Evolutionary conservation across 768 basidiomycete species (phyloP).

Genomic region (Trichaptum fuscoviolaceum): DNA sequence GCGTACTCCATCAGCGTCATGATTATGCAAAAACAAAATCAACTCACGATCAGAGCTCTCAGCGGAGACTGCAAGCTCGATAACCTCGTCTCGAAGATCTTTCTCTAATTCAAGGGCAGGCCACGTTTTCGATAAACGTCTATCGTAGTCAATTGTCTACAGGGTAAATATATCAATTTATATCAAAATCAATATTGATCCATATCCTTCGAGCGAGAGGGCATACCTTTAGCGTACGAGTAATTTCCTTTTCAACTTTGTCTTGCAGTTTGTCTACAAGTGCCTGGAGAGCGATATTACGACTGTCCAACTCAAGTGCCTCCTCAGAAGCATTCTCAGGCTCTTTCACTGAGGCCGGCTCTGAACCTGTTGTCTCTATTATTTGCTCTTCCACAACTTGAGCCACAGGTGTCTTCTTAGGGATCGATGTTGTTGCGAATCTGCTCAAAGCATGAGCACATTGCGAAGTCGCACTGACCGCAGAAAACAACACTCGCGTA

Average conservation of each 20-base stretch:
- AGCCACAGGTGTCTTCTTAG: conserved; percentile 56
- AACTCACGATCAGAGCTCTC: conserved; percentile 27
- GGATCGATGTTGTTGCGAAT: conserved; percentile 78
- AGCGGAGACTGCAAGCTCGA: conserved; percentile 42
- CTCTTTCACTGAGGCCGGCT: conserved; percentile 21
- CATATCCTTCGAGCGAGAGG: background rate
- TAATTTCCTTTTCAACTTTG: conserved; percentile 82
- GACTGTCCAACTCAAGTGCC: conserved; percentile 16
- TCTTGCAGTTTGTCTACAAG: conserved; percentile 83
- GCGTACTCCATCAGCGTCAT: background rate
- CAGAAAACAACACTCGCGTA: conserved; percentile 11
- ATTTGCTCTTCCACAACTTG: conserved; percentile 16
- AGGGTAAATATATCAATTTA: conserved; percentile 6
- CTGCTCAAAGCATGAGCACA: conserved; percentile 4
- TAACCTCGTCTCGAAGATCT: conserved; percentile 49
- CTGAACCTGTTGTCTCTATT: background rate
- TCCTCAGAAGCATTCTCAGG: conserved; percentile 46
- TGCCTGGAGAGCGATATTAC: conserved; percentile 45
- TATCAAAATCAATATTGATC: background rate
- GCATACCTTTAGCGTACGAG: conserved; percentile 62
- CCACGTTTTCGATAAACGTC: conserved; percentile 62
- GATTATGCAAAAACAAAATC: background rate
- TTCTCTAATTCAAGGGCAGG: conserved; percentile 60
- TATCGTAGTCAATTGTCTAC: conserved; percentile 79
- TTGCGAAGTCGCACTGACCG: background rate